A percentile compares a stretch with the other conserved stretches of the same genome.
These are phyloP conservation scores for Babesia bovis DNA, from an alignment of 169 alveolate species.

Conservation along the genomic window DNA sequence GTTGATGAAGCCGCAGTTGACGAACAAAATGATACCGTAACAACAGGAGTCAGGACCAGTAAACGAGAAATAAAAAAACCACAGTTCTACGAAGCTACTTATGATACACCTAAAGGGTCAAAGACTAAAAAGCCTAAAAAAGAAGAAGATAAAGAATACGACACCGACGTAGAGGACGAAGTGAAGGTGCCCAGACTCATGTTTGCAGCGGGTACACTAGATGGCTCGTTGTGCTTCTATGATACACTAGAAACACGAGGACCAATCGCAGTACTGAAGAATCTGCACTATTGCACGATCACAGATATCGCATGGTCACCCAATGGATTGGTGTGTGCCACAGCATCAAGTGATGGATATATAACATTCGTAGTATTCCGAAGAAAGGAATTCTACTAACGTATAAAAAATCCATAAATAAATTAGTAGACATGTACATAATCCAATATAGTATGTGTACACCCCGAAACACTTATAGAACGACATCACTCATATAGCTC, in stretches of 20 bases:
- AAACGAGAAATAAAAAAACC: conserved; percentile 24
- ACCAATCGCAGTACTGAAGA: conserved; percentile 89
- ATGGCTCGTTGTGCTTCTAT: conserved; percentile 84
- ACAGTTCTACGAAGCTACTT: conserved; percentile 29
- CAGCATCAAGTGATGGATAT: conserved; percentile 91
- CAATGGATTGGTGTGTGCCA: conserved; percentile 87
- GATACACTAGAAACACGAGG: conserved; percentile 81
- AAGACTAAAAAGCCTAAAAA: conserved; percentile 33
- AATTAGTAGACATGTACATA: neutral
- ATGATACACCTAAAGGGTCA: neutral
- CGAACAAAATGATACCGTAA: neutral
- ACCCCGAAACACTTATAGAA: too few species aligned
- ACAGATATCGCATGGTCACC: conserved; percentile 92
- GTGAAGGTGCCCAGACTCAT: conserved; percentile 73
- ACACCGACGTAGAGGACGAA: conserved; percentile 73
- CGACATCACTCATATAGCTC: neutral
- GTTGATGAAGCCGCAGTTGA: neutral
- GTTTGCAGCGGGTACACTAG: conserved; percentile 85
- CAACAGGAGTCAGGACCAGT: conserved; percentile 4
- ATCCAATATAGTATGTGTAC: neutral
- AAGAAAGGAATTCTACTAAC: conserved; percentile 53
- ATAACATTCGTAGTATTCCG: conserved; percentile 71
- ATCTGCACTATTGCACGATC: conserved; percentile 89
- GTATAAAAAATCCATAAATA: too few species aligned
- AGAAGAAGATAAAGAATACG: conserved; percentile 54